phyloP scores from a whole-genome alignment of 805 yeast species.

The Candida vaughaniae region DNA sequence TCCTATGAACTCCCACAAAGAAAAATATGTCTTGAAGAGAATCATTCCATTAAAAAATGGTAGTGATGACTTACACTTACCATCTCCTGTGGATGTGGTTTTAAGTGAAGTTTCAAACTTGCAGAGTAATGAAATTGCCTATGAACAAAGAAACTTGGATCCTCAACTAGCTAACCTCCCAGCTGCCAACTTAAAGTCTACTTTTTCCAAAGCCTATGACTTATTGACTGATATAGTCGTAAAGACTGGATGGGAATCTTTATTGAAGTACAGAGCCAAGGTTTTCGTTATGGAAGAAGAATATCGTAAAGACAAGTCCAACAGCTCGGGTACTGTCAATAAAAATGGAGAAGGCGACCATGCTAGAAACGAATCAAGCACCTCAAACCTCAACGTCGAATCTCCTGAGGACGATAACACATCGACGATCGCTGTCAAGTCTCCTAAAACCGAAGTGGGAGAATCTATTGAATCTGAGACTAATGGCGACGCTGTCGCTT shows the following conservation, averaged over 20 bases:
- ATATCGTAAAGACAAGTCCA: slow-evolving; percentile 37
- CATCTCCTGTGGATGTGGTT: slow-evolving; percentile 72
- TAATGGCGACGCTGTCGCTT: background rate
- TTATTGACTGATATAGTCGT: slow-evolving; percentile 44
- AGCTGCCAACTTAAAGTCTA: slow-evolving; percentile 61
- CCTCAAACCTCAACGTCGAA: slow-evolving; percentile 4
- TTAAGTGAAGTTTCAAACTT: slow-evolving; percentile 66
- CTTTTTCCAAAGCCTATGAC: slow-evolving; percentile 46
- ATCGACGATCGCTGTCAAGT: slow-evolving; percentile 38
- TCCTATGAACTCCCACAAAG: slow-evolving; percentile 77
- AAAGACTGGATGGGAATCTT: slow-evolving; percentile 47
- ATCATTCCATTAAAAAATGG: slow-evolving; percentile 50
- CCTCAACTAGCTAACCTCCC: slow-evolving; percentile 62
- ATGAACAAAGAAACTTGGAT: slow-evolving; percentile 66
- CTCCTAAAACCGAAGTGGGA: slow-evolving; percentile 25
- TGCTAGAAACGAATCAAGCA: slow-evolving; percentile 10
- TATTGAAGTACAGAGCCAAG: slow-evolving; percentile 45
- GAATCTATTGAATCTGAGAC: slow-evolving; percentile 13
- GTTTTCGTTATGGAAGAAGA: slow-evolving; percentile 51
- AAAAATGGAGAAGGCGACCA: slow-evolving; percentile 2
- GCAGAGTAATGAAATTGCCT: slow-evolving; percentile 61
- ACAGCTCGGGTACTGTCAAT: background rate
- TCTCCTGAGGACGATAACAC: slow-evolving; percentile 24
- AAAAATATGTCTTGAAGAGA: slow-evolving; percentile 60
- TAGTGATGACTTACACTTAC: slow-evolving; percentile 62